A percentile compares a stretch with the other conserved stretches of the same genome.
These are phyloP conservation scores for Ogataea methanolica DNA, from an alignment of 805 yeast species.

Conservation along the genomic window DNA sequence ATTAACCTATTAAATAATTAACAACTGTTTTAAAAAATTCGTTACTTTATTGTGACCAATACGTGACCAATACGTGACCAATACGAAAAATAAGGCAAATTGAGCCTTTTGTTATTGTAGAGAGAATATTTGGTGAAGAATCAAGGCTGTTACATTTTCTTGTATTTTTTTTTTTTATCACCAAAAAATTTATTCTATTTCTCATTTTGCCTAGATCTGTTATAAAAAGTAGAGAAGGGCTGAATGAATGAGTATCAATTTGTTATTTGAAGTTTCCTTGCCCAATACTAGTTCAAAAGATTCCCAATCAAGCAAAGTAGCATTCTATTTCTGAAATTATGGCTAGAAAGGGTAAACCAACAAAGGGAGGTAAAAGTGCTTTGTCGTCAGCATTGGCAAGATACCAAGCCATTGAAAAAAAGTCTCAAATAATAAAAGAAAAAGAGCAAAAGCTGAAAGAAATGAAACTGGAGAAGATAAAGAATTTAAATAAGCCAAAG, in stretches of 20 bases:
- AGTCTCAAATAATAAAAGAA: conserved; percentile 14
- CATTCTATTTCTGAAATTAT: background rate
- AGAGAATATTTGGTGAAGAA: too few species aligned
- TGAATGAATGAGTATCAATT: background rate
- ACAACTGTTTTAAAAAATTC: too few species aligned
- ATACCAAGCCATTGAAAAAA: conserved; percentile 10
- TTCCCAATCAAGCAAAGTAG: background rate
- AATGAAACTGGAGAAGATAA: conserved; percentile 3
- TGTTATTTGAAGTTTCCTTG: background rate
- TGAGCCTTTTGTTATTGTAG: too few species aligned
- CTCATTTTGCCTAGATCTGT: too few species aligned
- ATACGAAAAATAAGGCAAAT: too few species aligned
- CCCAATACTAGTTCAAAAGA: background rate
- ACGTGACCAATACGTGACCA: too few species aligned
- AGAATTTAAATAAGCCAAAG: conserved; percentile 9
- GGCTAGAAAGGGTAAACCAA: conserved; percentile 5
- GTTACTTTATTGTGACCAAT: too few species aligned
- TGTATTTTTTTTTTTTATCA: too few species aligned
- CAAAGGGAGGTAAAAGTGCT: conserved; percentile 23
- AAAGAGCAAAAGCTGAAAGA: conserved; percentile 18
- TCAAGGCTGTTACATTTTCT: too few species aligned
- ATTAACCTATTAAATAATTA: too few species aligned
- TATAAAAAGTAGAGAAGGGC: too few species aligned
- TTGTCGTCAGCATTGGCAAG: conserved; percentile 16
- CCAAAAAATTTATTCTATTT: too few species aligned